Base-by-base conservation (phyloP, 2,329 filamentous ascomycete species). In the Ploettnerulaceae sp. region DNA sequence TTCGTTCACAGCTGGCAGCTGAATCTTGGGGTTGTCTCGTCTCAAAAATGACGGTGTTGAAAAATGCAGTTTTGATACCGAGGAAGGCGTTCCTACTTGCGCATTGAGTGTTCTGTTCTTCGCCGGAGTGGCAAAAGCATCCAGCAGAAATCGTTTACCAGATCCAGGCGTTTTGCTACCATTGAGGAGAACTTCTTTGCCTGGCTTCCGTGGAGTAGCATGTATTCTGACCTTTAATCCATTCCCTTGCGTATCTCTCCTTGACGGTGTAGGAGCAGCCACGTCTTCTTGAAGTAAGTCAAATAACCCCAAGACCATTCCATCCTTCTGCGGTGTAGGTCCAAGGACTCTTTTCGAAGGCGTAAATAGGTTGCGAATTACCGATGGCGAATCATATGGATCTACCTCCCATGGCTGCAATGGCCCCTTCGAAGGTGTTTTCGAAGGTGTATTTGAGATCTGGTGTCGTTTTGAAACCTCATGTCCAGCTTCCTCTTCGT, bases 271-370 rank as follows among this genome's bases (percentile, higher is more conserved):
- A 17, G 75, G 74, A 1, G 77, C 75, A 4, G 74, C 75, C 24
- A 46, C 48, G 32, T 70, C 69, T 47, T 76, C 72, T 20, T 71
- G 68, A 6, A 89, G 68, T 8, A 85, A 67, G 60, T 91, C 87
- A 61, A 93, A 93, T 14, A 93, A 68, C 4, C 87, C 86, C 2
- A 93, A 71, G 1, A 89, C 82, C 15, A 79, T 78, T 21, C 87
- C 87, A 62, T 91, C 84, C 51, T 81, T 80, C 60, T 91, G 87
- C 3, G 87, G 87, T 9, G 87, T 93, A 1, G 87, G 87, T 2
- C 85, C 86, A 51, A 93, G 76, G 1, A 77, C 80, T 2, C 78
- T 77, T 8, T 74, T 70, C 0, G 67, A 67, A 1, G 80, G 77
- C 47, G 77, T 80, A 60, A 83, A 84, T 5, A 83, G 69, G 48